Percentiles rank a stretch among this genome's conserved stretches.
Conservation (phyloP, 2,329 filamentous ascomycete genomes). For the Colletotrichum sp. region DNA sequence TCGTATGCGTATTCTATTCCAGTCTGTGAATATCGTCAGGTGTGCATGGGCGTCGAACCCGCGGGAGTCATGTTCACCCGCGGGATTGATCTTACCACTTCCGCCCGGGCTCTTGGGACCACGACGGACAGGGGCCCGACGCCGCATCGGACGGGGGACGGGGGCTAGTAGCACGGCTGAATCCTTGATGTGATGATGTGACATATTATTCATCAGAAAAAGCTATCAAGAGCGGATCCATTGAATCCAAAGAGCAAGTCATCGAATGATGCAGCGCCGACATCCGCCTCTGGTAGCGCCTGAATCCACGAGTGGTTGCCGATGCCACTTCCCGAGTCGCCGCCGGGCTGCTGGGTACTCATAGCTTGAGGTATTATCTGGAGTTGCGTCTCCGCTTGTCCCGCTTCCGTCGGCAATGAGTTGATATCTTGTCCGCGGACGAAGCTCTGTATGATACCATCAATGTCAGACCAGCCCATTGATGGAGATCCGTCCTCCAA, state of each 20-base stretch:
- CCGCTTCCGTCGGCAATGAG: background rate
- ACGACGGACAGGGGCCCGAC: background rate
- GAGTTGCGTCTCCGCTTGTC: background rate
- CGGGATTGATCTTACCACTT: background rate
- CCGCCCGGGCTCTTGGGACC: background rate
- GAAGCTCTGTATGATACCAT: slow-evolving; percentile 41
- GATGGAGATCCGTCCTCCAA: background rate
- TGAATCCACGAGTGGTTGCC: background rate
- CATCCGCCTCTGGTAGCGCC: background rate
- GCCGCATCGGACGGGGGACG: background rate
- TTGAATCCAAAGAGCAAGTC: slow-evolving; percentile 37
- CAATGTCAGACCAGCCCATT: slow-evolving; percentile 35
- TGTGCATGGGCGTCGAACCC: background rate
- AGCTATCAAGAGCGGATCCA: slow-evolving; percentile 31
- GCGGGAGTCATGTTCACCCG: background rate
- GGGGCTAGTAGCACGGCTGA: background rate
- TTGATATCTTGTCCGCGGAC: slow-evolving; percentile 25
- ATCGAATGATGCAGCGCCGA: slow-evolving; percentile 25
- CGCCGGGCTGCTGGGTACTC: background rate
- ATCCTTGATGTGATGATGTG: background rate
- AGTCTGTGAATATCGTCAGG: background rate
- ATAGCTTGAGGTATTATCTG: background rate
- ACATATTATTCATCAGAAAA: slow-evolving; percentile 8
- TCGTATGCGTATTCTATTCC: too few relatives aligned
- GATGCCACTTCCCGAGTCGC: background rate